phyloP scores from a whole-genome alignment of 2,329 filamentous ascomycete species.

The Aspergillus candidus region DNA sequence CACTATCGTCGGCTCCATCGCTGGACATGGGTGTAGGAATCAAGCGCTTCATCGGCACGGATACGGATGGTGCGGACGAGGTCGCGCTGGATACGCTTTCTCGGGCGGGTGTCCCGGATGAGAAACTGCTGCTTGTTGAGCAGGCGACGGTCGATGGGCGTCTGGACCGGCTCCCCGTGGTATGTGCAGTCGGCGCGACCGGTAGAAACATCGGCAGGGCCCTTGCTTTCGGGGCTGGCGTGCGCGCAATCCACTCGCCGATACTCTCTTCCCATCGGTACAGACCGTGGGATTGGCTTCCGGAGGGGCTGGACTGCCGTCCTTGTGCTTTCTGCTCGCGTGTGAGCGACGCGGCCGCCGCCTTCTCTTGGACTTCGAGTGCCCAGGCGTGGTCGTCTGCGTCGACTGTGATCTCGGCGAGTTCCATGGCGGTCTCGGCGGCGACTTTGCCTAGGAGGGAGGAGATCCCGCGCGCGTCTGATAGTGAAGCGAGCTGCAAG shows the following conservation, averaged over 20 bases:
- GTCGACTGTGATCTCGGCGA: slow-evolving; percentile 34
- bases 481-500: slow-evolving; percentile 19
- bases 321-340: slow-evolving; percentile 6
- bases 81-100: slow-evolving; percentile 22
- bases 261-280: slow-evolving; percentile 54
- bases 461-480: slow-evolving; percentile 18
- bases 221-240: slow-evolving; percentile 33
- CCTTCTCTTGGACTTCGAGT: slow-evolving; percentile 32
- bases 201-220: background rate
- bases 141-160: slow-evolving; percentile 12
- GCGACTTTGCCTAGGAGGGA: slow-evolving; percentile 30
- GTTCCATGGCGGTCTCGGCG: slow-evolving; percentile 36
- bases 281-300: slow-evolving; percentile 17
- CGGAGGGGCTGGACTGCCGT: slow-evolving; percentile 8
- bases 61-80: slow-evolving; percentile 25
- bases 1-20: slow-evolving; percentile 15
- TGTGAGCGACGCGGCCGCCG: slow-evolving; percentile 19
- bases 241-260: slow-evolving; percentile 51
- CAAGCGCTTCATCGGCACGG: background rate
- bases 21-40: background rate
- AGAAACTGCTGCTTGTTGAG: slow-evolving; percentile 22
- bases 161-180: slow-evolving; percentile 5
- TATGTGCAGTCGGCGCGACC: slow-evolving; percentile 1
- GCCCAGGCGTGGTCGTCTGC: slow-evolving; percentile 37
- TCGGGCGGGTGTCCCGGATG: slow-evolving; percentile 14